Evolutionary conservation across 208 protist genomes (phyloP).

Genomic region (Crithidia sp.): DNA sequence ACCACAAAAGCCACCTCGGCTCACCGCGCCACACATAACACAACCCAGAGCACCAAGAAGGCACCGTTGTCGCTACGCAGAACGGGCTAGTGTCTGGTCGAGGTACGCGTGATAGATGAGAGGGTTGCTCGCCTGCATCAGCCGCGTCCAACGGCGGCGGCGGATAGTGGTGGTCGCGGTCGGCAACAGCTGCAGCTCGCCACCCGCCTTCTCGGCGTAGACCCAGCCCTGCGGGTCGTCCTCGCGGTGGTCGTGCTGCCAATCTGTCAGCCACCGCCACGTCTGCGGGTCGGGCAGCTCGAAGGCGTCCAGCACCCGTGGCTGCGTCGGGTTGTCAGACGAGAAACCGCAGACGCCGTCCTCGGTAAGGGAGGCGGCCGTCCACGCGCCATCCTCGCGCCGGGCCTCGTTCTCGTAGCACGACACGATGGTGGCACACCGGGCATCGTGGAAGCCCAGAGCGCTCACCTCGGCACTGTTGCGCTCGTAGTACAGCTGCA

Average conservation of each 20-base stretch:
- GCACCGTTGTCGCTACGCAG: not conserved
- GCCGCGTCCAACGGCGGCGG: constrained; percentile 53
- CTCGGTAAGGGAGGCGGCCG: constrained; percentile 27
- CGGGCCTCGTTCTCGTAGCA: constrained; percentile 72
- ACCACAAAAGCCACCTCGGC: too few species aligned
- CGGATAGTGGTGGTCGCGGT: constrained; percentile 31
- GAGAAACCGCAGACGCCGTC: constrained; percentile 47
- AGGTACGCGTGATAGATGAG: constrained; percentile 56
- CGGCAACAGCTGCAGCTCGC: constrained; percentile 32
- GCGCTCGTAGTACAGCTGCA: constrained; percentile 53
- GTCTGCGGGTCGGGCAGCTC: constrained; percentile 38
- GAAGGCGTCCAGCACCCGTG: constrained; percentile 41
- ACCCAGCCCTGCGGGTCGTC: constrained; percentile 63
- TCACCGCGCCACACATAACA: not conserved
- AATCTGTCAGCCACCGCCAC: constrained; percentile 64
- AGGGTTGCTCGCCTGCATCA: constrained; percentile 65
- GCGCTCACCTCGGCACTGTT: constrained; percentile 48
- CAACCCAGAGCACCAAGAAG: not conserved
- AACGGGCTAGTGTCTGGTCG: not conserved
- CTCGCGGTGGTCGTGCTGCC: constrained; percentile 48
- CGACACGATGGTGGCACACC: constrained; percentile 42
- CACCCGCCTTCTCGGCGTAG: constrained; percentile 39
- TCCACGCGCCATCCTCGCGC: constrained; percentile 34
- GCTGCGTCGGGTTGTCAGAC: constrained; percentile 24
- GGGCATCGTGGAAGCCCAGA: constrained; percentile 36